A percentile compares a stretch with the other conserved stretches of the same genome.
Evolutionary conservation across 78 protist species (phyloP).

Genomic region (Dictyostelium purpureum): DNA sequence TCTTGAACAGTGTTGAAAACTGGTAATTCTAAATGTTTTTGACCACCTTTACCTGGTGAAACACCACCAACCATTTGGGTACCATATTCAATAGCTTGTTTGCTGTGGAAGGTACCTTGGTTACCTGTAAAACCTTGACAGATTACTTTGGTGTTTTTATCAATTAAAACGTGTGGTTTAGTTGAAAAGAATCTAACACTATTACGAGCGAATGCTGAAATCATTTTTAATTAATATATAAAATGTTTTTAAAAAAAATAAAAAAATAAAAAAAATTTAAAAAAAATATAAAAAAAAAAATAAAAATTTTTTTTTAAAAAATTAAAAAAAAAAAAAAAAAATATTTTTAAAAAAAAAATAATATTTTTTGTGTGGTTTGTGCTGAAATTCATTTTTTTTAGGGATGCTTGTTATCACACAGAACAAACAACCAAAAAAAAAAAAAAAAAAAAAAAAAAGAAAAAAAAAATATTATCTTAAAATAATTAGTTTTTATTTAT

Average conservation of each 20-base stretch:
- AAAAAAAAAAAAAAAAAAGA: background rate
- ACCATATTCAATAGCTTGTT: constrained; percentile 97
- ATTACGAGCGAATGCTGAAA: background rate
- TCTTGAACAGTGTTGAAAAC: constrained; percentile 95
- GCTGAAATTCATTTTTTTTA: too few species aligned
- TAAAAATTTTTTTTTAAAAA: background rate
- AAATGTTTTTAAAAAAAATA: too few species aligned
- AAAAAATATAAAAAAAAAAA: too few species aligned
- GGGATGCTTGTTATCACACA: background rate
- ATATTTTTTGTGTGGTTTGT: too few species aligned
- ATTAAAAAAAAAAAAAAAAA: background rate
- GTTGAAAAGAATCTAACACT: constrained; percentile 16
- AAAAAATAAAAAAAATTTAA: too few species aligned
- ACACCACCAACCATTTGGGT: constrained; percentile 99
- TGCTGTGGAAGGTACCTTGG: constrained; percentile 98
- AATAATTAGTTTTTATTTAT: background rate
- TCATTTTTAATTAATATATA: background rate
- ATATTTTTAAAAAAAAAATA: background rate
- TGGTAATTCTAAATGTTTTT: constrained; percentile 93
- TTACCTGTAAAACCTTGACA: constrained; percentile 99
- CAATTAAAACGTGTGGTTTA: constrained; percentile 79
- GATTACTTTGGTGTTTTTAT: constrained; percentile 97
- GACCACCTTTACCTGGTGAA: constrained; percentile 97
- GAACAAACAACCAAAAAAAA: background rate
- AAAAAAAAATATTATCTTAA: background rate